A percentile compares a stretch with the other conserved stretches of the same genome.
These are phyloP conservation scores for Pseudogymnoascus sp. DNA, from an alignment of 2,329 filamentous ascomycete genomes.

Conservation along the genomic window DNA sequence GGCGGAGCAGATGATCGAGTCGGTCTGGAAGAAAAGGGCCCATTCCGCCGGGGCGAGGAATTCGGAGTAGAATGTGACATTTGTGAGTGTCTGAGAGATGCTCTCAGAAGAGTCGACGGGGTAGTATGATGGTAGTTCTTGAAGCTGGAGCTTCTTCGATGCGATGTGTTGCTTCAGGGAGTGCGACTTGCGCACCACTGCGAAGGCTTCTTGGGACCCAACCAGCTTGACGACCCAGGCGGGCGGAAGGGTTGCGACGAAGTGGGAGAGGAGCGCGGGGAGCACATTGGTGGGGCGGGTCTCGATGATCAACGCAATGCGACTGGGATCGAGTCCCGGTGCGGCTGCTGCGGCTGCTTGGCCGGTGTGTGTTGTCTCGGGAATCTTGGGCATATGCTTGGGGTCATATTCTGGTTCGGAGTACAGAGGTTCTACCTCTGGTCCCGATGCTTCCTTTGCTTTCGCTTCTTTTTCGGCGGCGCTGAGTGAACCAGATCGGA, in stretches of 20 bases:
- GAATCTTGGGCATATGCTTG: constrained; percentile 3
- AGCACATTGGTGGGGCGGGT: constrained; percentile 14
- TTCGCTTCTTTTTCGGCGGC: background rate
- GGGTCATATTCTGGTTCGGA: constrained; percentile 2
- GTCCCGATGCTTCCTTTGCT: background rate
- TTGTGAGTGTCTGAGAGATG: constrained; percentile 21
- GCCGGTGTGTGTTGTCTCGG: background rate
- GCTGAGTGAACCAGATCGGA: background rate
- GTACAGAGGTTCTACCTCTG: constrained; percentile 7
- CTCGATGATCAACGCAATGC: constrained; percentile 14
- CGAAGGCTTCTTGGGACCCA: constrained; percentile 14
- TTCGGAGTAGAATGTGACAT: constrained; percentile 20
- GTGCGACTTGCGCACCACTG: constrained; percentile 16
- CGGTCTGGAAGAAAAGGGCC: constrained; percentile 24
- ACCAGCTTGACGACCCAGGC: constrained; percentile 14
- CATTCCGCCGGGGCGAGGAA: constrained; percentile 18
- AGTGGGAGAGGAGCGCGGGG: constrained; percentile 13
- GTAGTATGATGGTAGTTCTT: constrained; percentile 9
- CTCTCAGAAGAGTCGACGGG: constrained; percentile 16
- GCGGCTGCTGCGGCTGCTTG: background rate
- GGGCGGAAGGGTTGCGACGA: constrained; percentile 13
- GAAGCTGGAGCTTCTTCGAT: constrained; percentile 19
- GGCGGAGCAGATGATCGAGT: constrained; percentile 23
- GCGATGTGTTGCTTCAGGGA: constrained; percentile 18
- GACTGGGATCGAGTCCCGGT: constrained; percentile 5